Evolutionary conservation across 331 rosid species (phyloP), one percentile per base, ranked within the genome.

Genomic region (Dryas integrifolia): DNA sequence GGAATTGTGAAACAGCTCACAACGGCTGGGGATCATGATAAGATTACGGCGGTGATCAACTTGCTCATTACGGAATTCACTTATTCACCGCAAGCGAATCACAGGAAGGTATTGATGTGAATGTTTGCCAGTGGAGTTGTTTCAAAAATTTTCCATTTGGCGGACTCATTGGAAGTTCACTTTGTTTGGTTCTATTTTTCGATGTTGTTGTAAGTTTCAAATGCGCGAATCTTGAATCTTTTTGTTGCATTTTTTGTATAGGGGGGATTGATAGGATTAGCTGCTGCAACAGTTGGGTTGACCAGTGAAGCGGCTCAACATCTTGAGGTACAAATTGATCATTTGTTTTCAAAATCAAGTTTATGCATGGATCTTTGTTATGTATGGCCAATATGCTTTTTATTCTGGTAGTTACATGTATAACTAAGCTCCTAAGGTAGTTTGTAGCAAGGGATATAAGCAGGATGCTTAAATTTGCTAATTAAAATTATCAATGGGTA

Each of bases 211-310:
- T 3, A 6, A 39, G 15, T 47, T 45, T 58, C 8, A 66, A 4
- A 38, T 18, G 39, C 47, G 45, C 40, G 43, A 3, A 35, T 7
- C 6, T 44, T 72, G 16, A 26, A 40, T 78, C 0, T 65, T 49
- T 39, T 63, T 62, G 18, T 62, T 74, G 57, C 40, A 6, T 16
- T 53, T 61, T 44, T 70, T 58, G 11, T 73, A 63, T 77, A 92
- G 98, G 98, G 98, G 74, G 98, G 98, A 75, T 84, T 93, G 94
- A 91, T 93, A 66, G 92, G 98, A 56, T 86, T 93, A 77, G 98
- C 97, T 58, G 98, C 97, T 79, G 94, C 88, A n/a, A 91, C 97
- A 26, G 97, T 93, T 73, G 98, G 96, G 65, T 80, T 93, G 89
- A 76, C 88, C 70, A 72, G 76, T 47, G 97, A 84, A 73, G 98